Evolutionary conservation across 352 stramenopile species (phyloP).

Genomic region (Phytophthora foliorum): DNA sequence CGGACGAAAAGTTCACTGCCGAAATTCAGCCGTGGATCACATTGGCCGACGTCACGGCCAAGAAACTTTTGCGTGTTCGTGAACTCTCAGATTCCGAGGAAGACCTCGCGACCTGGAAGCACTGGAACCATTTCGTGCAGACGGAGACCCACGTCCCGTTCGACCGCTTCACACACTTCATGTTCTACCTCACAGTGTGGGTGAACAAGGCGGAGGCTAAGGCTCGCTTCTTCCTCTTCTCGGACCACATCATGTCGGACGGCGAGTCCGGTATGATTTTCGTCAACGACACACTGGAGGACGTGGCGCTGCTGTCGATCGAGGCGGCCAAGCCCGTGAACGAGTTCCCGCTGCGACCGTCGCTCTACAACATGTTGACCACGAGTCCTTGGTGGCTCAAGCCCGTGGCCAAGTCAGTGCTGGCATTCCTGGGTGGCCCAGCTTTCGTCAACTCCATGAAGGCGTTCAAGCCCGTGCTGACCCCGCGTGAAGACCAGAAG

Average conservation of each 20-base stretch:
- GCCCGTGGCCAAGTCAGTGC: slow-evolving; percentile 35
- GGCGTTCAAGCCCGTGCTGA: slow-evolving; percentile 55
- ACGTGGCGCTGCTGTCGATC: slow-evolving; percentile 44
- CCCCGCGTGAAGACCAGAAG: slow-evolving; percentile 50
- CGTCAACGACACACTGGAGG: slow-evolving; percentile 55
- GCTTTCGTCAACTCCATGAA: slow-evolving; percentile 58
- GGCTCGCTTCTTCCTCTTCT: slow-evolving; percentile 58
- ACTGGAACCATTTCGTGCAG: slow-evolving; percentile 53
- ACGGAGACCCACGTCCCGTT: slow-evolving; percentile 40
- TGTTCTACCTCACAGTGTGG: slow-evolving; percentile 62
- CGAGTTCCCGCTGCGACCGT: slow-evolving; percentile 48
- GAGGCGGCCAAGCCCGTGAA: slow-evolving; percentile 29
- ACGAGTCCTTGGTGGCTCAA: slow-evolving; percentile 56
- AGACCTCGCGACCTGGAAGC: slow-evolving; percentile 23
- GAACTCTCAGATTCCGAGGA: slow-evolving; percentile 35
- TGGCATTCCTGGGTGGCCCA: slow-evolving; percentile 31
- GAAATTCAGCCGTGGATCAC: slow-evolving; percentile 51
- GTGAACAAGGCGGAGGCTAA: slow-evolving; percentile 37
- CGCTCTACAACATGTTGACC: slow-evolving; percentile 54
- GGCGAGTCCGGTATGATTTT: slow-evolving; percentile 55
- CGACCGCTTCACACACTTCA: slow-evolving; percentile 59
- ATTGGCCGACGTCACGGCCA: slow-evolving; percentile 41
- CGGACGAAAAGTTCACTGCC: slow-evolving; percentile 45
- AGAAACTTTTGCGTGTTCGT: slow-evolving; percentile 39
- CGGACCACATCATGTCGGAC: slow-evolving; percentile 74